Evolutionary conservation across 768 basidiomycete genomes (phyloP), one percentile per base, ranked within the genome.

Genomic region (Tephrocybe sp.): DNA sequence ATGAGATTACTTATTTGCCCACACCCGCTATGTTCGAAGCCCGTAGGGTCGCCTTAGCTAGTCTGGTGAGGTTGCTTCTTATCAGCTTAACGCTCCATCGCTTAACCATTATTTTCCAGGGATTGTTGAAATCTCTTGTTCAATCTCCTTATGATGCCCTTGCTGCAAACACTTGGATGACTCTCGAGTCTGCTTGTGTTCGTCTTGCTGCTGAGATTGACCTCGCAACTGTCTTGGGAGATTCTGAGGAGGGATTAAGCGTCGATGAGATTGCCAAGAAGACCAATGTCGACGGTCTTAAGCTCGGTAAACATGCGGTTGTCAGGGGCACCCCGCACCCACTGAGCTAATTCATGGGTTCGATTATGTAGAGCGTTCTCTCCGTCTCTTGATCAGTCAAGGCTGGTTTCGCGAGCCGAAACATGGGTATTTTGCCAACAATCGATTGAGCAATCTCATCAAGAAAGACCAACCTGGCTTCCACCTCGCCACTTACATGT

Each of bases 401-500:
- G 68, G 69, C 15, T 70, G 66, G 63, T 69, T 69, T 61, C 62
- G 68, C 22, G 69, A 71, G 52, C 47, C 67, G 3, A 67, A 61
- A 44, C 65, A 64, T 30, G 69, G 70, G 7, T 64, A 62, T 38
- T 71, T 71, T 46, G 69, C 70, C 23, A 70, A 70, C 49, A 70
- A 68, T 50, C 64, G 69, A 5, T 58, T 65, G 29, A 70, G 69
- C 42, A 66, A 69, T 50, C 52, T 64, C 16, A 67, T 68, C 56
- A 67, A 67, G 56, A 66, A 63, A 29, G 65, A 62, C 31, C 61
- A 68, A 31, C 67, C 66, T 51, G 67, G 69, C 27, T 68, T 55
- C 49, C 64, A 67, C 50, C 62, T 70, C 36, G 66, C 68, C 15
- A 69, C 67, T 39, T 70, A 69, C 45, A 68, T 69, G 69, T 70